Evolutionary conservation across 2,329 filamentous ascomycete genomes (phyloP), one percentile per base, ranked within the genome.

Genomic region (Ascochyta koolunga): DNA sequence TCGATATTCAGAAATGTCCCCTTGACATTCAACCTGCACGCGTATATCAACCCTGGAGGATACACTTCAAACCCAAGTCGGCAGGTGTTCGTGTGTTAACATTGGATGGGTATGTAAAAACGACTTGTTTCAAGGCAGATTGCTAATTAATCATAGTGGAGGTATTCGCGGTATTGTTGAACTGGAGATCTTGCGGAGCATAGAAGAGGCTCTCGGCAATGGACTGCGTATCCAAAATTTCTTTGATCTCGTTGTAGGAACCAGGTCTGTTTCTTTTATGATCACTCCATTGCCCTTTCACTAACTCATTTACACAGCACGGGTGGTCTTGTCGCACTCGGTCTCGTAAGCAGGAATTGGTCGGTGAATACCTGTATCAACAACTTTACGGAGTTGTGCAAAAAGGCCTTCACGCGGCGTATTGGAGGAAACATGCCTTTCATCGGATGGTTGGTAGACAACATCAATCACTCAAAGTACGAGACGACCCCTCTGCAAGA

Each of bases 241-340:
- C 62, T 80, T 82, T 50, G 80, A 82, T 53, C 70, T 82, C 1
- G 77, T 82, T 21, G 75, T 65, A 16, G 65, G 65, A 19, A 66
- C 59, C 4, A 65, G 65, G 64, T 63, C 29, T 25, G 48, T 59
- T 10, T 38, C 39, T 53, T 19, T 8, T 24, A 24, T 15, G 5
- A 1, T 15, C 5, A 6, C 49, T 70, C 75, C 32, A 78, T 4
- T 16, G n/a, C 2, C 2, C 15, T 35, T 5, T 16, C 5, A 19
- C n/a, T 35, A 10, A 19, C 10, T 10, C 5, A 18, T 16, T 18
- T 19, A 6, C 16, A 35, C 15, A 35, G 32, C 16, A 35, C 16
- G 2, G 16, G 32, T 35, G 32, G 32, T 9, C 32, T 35, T 18
- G 32, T 35, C 16, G 32, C 32, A 3, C 32, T 35, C 2, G 32